Evolutionary conservation across 2,329 filamentous ascomycete species (phyloP), one percentile per base, ranked within the genome.

Genomic region (Leptographium wingfieldii): DNA sequence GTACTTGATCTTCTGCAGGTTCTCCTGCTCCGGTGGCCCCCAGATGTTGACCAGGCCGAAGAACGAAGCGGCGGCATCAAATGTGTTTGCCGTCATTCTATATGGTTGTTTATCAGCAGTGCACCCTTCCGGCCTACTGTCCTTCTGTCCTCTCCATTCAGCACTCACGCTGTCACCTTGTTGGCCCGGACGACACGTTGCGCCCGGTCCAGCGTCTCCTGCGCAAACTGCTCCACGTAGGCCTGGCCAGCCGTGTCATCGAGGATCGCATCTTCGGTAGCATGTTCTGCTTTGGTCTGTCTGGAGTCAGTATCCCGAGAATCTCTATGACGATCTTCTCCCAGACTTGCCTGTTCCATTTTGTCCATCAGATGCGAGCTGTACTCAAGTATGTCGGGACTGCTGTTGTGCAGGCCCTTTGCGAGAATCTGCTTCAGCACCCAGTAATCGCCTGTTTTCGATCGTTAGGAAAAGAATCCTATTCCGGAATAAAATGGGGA

Each of bases 151-250:
- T 11, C 33, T 35, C 35, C 12, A 11, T 14, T 38, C 35, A 22
- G 16, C 25, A 63, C 72, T 55, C 73, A 90, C 87, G 83, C 86
- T 49, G 90, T 92, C 63, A 90, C 91, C 69, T 87, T 92, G 73
- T 94, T 87, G 56, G 88, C 87, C 61, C 85, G 82, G 68, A 97
- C 83, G 0, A 90, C 86, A 60, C 87, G 84, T 68, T 96, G 90
- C 4, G 89, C 92, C 64, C 90, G 83, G 55, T 86, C 82, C 64
- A 99, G 92, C 0, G 91, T 92, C 68, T 96, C 88, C 64, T 92
- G 78, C 0, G 87, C 92, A 71, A 99, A 99, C 70, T 96, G 88
- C 72, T 97, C 92, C 55, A 97, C 86, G 67, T 96, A 96, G 59
- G 90, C 91, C 72, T 92, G 90, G 1, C 90, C 92, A 4, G 88